Base-by-base conservation (phyloP, 1,284 basidiomycete genomes). In the Naganishia cerealis region DNA sequence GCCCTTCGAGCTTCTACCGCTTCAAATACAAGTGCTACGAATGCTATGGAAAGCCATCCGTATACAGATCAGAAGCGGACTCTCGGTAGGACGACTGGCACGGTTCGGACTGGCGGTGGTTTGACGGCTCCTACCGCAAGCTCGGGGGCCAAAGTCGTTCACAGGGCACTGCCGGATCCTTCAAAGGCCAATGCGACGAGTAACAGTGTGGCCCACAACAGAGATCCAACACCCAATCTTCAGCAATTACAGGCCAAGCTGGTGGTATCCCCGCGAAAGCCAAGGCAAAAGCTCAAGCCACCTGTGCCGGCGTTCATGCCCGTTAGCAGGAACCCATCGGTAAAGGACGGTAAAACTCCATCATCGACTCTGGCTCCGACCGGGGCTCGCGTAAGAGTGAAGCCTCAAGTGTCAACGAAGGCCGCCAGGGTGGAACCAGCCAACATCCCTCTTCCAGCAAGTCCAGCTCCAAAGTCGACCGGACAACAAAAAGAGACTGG, bases 161-260 rank as follows among this genome's bases (percentile, higher is more conserved):
- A 63, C 12, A 24, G 61, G 15, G 61, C 40, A 1, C 12, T n/a
- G 39, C n/a, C 9, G 5, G 61, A 63, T 50, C 50, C 61, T 50
- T 39, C 52, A 29, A 52, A 50, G 61, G 40, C 50, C 16, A 36
- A 39, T 15, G 16, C 24, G 15, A 42, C 42, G 10, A 7, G 21
- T 16, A 40, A 38, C 46, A 24, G 50, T 2, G 8, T 29, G 24
- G 16, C 26, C 0, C 10, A 33, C 10, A 16, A 18, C 29, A 42
- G 26, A n/a, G 40, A 38, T 9, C 36, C 33, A n/a, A 48, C 40
- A n/a, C 21, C 52, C 2, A 42, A 21, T 18, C 12, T 7, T 21
- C 61, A 68, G n/a, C 54, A 54, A 40, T 54, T 54, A 24, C 67
- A 63, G 13, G 67, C 67, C 3, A 69, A 69, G 39, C 54, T 65